phyloP scores from a whole-genome alignment of 148 eudicot species.

The Chenopodium quinoa region DNA sequence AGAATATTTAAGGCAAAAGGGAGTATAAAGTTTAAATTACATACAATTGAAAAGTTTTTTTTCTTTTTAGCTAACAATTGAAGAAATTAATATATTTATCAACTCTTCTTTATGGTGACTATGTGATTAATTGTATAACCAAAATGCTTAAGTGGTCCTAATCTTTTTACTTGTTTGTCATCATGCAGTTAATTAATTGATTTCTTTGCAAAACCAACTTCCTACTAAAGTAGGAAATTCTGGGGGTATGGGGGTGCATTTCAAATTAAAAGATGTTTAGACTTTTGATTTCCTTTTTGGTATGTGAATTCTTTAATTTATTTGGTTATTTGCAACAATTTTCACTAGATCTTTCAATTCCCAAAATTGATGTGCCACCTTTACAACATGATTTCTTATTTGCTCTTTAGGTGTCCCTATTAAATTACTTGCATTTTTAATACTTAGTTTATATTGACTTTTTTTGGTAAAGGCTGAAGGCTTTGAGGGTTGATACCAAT shows the following conservation, averaged over 20 bases:
- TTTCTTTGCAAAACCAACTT: slow-evolving; percentile 18
- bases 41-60: too few relatives aligned
- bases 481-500: neutral
- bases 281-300: neutral
- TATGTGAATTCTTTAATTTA: slow-evolving; percentile 1
- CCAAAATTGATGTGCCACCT: slow-evolving; percentile 21
- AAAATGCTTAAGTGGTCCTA: slow-evolving; percentile 3
- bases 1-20: neutral
- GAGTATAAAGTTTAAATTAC: neutral
- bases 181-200: slow-evolving; percentile 20
- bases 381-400: neutral
- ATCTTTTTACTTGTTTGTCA: neutral
- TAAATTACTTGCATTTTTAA: slow-evolving; percentile 3
- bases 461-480: neutral
- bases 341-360: neutral
- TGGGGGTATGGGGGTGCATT: neutral
- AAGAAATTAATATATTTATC: neutral
- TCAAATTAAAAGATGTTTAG: neutral
- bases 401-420: slow-evolving; percentile 8
- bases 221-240: slow-evolving; percentile 8
- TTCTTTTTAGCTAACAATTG: neutral
- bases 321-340: neutral
- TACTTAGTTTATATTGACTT: slow-evolving; percentile 10
- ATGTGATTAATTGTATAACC: neutral
- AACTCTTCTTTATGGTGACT: slow-evolving; percentile 14